A percentile compares a stretch with the other conserved stretches of the same genome.
phyloP scores from a whole-genome alignment of 2,329 filamentous ascomycete genomes.

The Exophiala spinifera region DNA sequence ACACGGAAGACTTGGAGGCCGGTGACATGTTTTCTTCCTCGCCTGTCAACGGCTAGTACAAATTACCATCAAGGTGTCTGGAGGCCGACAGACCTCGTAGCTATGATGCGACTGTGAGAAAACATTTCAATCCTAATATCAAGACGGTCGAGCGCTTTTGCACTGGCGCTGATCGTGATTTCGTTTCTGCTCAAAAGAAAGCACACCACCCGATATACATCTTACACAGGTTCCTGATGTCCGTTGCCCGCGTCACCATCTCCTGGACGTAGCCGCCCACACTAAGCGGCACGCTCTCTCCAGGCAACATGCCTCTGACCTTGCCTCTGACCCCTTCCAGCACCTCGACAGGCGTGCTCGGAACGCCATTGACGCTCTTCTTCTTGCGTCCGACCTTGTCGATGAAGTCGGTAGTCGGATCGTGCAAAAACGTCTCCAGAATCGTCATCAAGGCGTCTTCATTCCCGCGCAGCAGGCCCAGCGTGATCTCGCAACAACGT shows the following conservation, averaged over 20 bases:
- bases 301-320: slow-evolving; percentile 75
- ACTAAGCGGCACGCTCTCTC: slow-evolving; percentile 87
- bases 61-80: no score
- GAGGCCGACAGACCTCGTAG: background rate
- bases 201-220: slow-evolving; percentile 98
- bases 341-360: slow-evolving; percentile 72
- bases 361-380: slow-evolving; percentile 52
- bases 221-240: slow-evolving; percentile 72
- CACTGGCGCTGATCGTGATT: background rate
- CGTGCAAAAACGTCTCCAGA: slow-evolving; percentile 93
- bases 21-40: slow-evolving; percentile 24
- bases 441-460: slow-evolving; percentile 97
- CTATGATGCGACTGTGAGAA: background rate
- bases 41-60: slow-evolving; percentile 13
- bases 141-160: no score
- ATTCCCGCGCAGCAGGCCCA: slow-evolving; percentile 79
- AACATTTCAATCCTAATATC: background rate
- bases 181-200: slow-evolving; percentile 52
- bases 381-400: slow-evolving; percentile 58
- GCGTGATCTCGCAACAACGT: slow-evolving; percentile 82
- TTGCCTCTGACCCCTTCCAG: slow-evolving; percentile 86
- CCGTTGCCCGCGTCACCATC: slow-evolving; percentile 80
- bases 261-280: slow-evolving; percentile 98
- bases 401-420: slow-evolving; percentile 91
- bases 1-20: slow-evolving; percentile 11